Evolutionary conservation across 2,329 filamentous ascomycete species (phyloP).

Genomic region (Colletotrichum navitas): DNA sequence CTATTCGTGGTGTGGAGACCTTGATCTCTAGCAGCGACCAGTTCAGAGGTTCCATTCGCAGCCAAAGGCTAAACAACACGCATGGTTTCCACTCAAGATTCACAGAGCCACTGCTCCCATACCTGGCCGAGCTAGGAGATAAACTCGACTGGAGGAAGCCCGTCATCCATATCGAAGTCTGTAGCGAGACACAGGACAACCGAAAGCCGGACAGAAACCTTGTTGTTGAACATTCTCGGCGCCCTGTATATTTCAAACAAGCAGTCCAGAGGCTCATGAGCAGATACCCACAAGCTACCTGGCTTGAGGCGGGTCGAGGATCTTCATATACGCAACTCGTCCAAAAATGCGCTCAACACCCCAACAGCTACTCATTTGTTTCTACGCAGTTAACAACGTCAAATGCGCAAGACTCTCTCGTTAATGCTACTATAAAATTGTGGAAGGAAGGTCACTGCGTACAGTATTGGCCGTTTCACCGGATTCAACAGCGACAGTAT

Average conservation of each 20-base stretch:
- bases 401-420: constrained; percentile 3
- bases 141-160: neutral
- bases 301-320: constrained; percentile 52
- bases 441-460: constrained; percentile 42
- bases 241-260: constrained; percentile 51
- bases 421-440: constrained; percentile 36
- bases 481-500: constrained; percentile 33
- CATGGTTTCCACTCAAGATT: constrained; percentile 26
- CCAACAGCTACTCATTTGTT: constrained; percentile 1
- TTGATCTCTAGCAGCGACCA: neutral
- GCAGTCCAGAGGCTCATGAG: constrained; percentile 47
- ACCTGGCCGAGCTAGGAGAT: neutral
- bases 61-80: neutral
- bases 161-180: constrained; percentile 2
- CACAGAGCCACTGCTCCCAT: neutral
- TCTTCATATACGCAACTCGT: constrained; percentile 52
- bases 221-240: constrained; percentile 49
- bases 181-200: constrained; percentile 36
- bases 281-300: constrained; percentile 45
- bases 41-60: neutral
- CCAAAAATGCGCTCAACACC: neutral
- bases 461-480: constrained; percentile 47
- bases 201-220: constrained; percentile 35
- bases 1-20: neutral
- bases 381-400: constrained; percentile 33